These are phyloP conservation scores for Cryptosporidium felis DNA, from an alignment of 169 alveolate species.

Conservation along the genomic window DNA sequence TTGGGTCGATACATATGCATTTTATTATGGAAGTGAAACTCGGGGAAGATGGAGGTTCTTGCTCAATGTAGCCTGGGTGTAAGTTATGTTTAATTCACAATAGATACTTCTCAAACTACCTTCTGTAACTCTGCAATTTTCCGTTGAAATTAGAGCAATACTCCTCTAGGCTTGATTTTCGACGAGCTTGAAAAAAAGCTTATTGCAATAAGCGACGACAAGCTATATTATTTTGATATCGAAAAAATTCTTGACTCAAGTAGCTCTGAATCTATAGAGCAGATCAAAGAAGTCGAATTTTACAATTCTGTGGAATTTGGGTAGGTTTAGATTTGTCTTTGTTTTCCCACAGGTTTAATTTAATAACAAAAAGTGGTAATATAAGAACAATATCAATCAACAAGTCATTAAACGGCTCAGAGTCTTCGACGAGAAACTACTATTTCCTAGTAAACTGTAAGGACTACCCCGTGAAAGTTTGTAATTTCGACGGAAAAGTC, in stretches of 20 bases:
- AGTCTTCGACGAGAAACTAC: too few relatives aligned
- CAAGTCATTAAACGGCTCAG: neutral
- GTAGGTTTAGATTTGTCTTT: neutral
- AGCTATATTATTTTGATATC: neutral
- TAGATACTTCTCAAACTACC: too few relatives aligned
- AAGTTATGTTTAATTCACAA: too few relatives aligned
- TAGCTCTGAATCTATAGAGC: neutral
- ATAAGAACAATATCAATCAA: slow-evolving; percentile 4
- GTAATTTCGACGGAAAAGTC: neutral
- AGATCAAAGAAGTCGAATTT: neutral
- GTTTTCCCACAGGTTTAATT: too few relatives aligned
- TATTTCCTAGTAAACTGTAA: slow-evolving; percentile 9
- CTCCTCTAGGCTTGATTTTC: slow-evolving; percentile 7
- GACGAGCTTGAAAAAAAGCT: neutral
- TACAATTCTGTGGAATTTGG: neutral
- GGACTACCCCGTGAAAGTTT: slow-evolving; percentile 6
- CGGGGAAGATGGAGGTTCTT: too few relatives aligned
- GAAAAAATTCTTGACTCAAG: neutral
- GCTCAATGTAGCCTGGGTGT: too few relatives aligned
- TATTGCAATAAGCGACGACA: neutral
- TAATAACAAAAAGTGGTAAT: too few relatives aligned
- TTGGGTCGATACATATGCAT: too few relatives aligned
- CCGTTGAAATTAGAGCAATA: too few relatives aligned
- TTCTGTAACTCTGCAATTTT: too few relatives aligned
- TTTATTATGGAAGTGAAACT: too few relatives aligned